Conservation (phyloP, 2,329 filamentous ascomycete genomes). For the Xylaria digitata region DNA sequence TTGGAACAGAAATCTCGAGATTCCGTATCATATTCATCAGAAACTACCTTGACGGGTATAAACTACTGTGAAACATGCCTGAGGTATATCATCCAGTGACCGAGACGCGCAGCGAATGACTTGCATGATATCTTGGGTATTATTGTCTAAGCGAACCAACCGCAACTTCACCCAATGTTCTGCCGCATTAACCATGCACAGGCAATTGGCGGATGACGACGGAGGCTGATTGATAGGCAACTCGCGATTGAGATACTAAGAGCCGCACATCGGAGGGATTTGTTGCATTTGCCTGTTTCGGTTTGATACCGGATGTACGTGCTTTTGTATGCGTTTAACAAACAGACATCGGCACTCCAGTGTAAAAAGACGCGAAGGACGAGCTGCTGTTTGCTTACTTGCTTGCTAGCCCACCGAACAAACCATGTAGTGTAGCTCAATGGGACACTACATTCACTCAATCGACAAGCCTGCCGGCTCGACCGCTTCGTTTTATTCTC, state of each 20-base stretch:
- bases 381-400: neutral
- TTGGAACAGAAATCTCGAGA: neutral
- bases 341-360: neutral
- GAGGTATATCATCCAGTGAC: neutral
- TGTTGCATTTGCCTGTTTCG: constrained; percentile 3
- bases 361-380: neutral
- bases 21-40: neutral
- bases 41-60: neutral
- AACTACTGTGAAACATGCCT: constrained; percentile 17
- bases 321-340: neutral
- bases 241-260: constrained; percentile 11
- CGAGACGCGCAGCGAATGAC: constrained; percentile 29
- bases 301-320: neutral
- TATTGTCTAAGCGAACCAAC: constrained; percentile 32
- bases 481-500: constrained; percentile 1
- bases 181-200: constrained; percentile 22
- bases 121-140: constrained; percentile 30
- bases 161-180: constrained; percentile 11
- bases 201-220: constrained; percentile 22
- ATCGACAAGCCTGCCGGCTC: neutral
- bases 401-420: constrained; percentile 3
- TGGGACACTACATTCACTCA: neutral
- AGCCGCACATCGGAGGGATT: constrained; percentile 35
- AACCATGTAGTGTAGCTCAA: neutral
- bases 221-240: neutral